Base-by-base conservation (phyloP, 2,329 filamentous ascomycete species). In the Aspergillus versicolor region DNA sequence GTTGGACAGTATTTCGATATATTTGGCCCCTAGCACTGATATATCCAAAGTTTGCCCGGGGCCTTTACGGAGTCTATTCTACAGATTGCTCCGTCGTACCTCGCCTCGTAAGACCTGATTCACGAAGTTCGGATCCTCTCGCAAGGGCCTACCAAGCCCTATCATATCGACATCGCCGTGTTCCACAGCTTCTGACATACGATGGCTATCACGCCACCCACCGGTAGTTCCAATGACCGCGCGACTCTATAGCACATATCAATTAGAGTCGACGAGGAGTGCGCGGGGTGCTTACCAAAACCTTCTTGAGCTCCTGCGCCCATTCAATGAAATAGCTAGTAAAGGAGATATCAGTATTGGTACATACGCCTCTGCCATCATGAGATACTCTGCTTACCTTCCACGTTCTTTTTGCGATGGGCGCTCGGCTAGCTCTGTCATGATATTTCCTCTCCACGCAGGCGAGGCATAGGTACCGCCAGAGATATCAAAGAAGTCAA, bases 141-240 rank as follows among this genome's bases (percentile, higher is more conserved):
- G 56, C 41, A 65, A 53, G 4, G 61, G 63, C 50, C 61, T 52
- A 15, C 63, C 61, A 6, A 66, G 34, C 3, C 64, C 64, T 38
- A 50, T 52, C 61, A 66, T 66, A 46, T 66, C 64, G 32, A 66
- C 53, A 41, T 66, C 60, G 0, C 61, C 60, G 8, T 51, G 30
- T 17, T 50, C 60, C 8, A 66, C 64, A 17, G 64, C 63, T 43
- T 63, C 63, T 2, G 59, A 44, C 64, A 66, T 66, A 17, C 61
- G 60, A 50, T 60, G 54, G 38, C 55, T 59, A 53, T 65, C 63
- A 4, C 64, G 54, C 63, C 64, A 66, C 11, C 64, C 64, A 42
- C 64, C 63, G 8, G 64, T 65, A 0, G 64, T 66, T 44, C 64
- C 64, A 38, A 66, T 65, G 22, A 64, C 58, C 5, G 64, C 64